phyloP scores from a whole-genome alignment of 148 eudicot species.

The Gaultheria prostrata region DNA sequence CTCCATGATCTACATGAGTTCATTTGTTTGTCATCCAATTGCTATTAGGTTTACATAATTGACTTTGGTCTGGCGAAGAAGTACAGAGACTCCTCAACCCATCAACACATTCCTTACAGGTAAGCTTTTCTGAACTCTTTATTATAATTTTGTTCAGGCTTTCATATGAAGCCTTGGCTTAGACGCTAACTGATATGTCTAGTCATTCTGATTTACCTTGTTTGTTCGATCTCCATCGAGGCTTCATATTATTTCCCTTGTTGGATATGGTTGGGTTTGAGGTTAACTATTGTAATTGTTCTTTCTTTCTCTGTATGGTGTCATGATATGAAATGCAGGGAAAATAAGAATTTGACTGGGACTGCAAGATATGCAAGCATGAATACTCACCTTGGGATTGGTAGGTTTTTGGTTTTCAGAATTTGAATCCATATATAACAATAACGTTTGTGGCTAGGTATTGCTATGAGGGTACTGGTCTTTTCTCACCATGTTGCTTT shows the following conservation, averaged over 20 bases:
- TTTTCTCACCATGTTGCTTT: conserved; percentile 11
- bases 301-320: not conserved
- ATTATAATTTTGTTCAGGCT: not conserved
- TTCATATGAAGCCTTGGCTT: conserved; percentile 4
- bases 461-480: conserved; percentile 12
- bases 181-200: not conserved
- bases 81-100: conserved; percentile 86
- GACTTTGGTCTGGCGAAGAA: conserved; percentile 99
- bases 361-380: conserved; percentile 89
- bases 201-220: conserved; percentile 7
- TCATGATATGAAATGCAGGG: conserved; percentile 39
- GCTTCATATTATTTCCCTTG: not conserved
- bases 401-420: conserved; percentile 30
- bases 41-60: conserved; percentile 73
- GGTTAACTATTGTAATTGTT: not conserved
- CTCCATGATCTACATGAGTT: conserved; percentile 10
- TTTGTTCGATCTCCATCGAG: not conserved
- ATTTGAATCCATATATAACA: not conserved
- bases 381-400: conserved; percentile 88
- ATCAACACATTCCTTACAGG: conserved; percentile 98
- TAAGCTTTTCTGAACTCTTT: conserved; percentile 19
- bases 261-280: not conserved
- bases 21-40: conserved; percentile 6
- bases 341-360: conserved; percentile 85
- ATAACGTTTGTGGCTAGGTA: not conserved